Evolutionary conservation across 805 yeast species (phyloP).

Genomic region (Komagataella populi): DNA sequence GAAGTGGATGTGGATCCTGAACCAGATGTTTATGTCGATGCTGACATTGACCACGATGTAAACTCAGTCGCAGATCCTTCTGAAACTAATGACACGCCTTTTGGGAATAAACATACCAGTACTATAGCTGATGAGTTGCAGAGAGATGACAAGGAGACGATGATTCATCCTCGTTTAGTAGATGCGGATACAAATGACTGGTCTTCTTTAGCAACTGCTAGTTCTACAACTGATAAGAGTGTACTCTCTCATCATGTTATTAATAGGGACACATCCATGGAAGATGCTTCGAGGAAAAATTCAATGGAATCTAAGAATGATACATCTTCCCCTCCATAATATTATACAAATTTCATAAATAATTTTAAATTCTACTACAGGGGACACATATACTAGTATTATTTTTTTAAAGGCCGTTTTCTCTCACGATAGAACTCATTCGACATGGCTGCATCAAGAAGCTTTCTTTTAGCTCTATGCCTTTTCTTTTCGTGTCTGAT

Average conservation of each 20-base stretch:
- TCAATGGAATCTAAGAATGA: not conserved
- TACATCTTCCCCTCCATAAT: not conserved
- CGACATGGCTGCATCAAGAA: conserved; percentile 16
- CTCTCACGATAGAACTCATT: conserved; percentile 63
- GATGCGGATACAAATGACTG: not conserved
- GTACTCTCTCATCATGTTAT: not conserved
- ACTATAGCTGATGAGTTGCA: not conserved
- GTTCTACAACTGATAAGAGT: not conserved
- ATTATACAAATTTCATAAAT: not conserved
- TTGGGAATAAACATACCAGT: not conserved
- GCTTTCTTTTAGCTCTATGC: conserved; percentile 61
- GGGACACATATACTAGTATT: not conserved
- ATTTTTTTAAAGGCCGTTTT: conserved; percentile 16
- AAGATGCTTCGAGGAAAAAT: not conserved
- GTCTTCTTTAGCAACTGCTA: not conserved
- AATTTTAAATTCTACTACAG: not conserved
- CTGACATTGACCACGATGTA: not conserved
- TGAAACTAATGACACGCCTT: not conserved
- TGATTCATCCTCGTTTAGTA: not conserved
- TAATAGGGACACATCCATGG: not conserved
- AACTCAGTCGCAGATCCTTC: not conserved
- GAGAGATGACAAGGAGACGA: not conserved
- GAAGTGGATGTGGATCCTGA: conserved; percentile 1
- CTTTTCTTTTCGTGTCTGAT: conserved; percentile 19
- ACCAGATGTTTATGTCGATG: conserved; percentile 1